Base-by-base conservation (phyloP, 441 rosid species). In the Populus hybrid region DNA sequence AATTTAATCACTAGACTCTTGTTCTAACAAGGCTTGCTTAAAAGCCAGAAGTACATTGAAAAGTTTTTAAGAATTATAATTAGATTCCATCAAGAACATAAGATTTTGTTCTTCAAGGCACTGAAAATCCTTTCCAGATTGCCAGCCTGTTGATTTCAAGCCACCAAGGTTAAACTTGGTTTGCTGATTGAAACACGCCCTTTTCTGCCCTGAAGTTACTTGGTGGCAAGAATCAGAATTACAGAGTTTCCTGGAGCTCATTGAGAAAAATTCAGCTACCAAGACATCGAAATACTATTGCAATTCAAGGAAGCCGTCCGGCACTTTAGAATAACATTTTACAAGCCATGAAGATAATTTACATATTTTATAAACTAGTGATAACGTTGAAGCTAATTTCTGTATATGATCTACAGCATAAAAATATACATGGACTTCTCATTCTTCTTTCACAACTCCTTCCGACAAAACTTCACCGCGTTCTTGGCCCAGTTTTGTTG, bases 301-400 rank as follows among this genome's bases (percentile, higher is more conserved):
- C 64, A 11, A 2, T 57, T 18, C 5, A 50, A 11, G 6, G 38
- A 35, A 5, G 8, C 8, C 38, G 8, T 35, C 38, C 8, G 8
- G 38, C 38, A 5, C 38, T 35, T 35, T 3, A 7, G 38, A 7
- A 35, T 35, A 35, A 35, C 8, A 35, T 14, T 50, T 14, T 87
- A 94, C 97, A 94, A 0, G 99, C 93, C 77, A 93, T 68, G 89
- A 92, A 89, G 75, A 94, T 81, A n/a, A 94, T 97, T 82, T 94
- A 97, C 10, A 88, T 86, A 2, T 92, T 79, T 94, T 91, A 82
- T 79, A 82, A 34, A 57, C 12, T 63, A 65, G 28, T 24, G 34
- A 10, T 23, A 10, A 65, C 3, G 68, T 10, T 65, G 68, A 65
- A 24, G 68, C 32, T 23, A 10, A 26, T 3, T 53, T 53, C 8